phyloP scores from a whole-genome alignment of 306 rosid genomes.

The Senna tora region DNA sequence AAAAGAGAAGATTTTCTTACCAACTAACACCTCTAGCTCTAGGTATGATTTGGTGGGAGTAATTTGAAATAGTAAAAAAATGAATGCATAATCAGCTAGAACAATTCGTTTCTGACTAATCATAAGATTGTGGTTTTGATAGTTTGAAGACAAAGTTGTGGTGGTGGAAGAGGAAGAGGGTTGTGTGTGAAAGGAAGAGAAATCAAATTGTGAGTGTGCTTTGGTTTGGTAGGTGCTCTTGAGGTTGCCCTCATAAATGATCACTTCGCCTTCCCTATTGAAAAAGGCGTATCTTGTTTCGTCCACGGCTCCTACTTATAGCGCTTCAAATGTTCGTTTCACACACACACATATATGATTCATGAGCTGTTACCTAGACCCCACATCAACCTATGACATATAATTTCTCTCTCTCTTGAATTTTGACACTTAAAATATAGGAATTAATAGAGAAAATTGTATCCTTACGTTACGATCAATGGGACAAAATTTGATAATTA shows the following conservation, averaged over 20 bases:
- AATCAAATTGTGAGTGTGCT: neutral
- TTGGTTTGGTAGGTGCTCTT: constrained; percentile 18
- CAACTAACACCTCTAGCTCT: no score
- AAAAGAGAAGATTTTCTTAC: no score
- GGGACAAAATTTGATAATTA: no score
- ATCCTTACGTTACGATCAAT: no score
- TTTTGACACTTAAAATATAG: no score
- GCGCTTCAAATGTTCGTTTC: neutral
- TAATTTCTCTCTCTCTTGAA: no score
- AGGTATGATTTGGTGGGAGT: no score
- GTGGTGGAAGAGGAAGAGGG: neutral
- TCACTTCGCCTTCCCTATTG: neutral
- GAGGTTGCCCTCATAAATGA: constrained; percentile 1
- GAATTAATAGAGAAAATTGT: no score
- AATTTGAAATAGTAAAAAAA: neutral
- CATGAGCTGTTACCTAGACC: constrained; percentile 13
- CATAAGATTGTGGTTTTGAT: neutral
- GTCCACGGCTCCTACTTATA: neutral
- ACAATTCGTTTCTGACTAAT: neutral
- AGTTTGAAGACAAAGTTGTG: constrained; percentile 3
- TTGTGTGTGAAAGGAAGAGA: constrained; percentile 26
- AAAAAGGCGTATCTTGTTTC: constrained; percentile 29
- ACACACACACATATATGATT: constrained; percentile 19
- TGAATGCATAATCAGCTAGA: neutral
- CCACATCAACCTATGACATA: neutral